Conservation (phyloP, 345 rosid species). For the Eucalyptus decipiens region DNA sequence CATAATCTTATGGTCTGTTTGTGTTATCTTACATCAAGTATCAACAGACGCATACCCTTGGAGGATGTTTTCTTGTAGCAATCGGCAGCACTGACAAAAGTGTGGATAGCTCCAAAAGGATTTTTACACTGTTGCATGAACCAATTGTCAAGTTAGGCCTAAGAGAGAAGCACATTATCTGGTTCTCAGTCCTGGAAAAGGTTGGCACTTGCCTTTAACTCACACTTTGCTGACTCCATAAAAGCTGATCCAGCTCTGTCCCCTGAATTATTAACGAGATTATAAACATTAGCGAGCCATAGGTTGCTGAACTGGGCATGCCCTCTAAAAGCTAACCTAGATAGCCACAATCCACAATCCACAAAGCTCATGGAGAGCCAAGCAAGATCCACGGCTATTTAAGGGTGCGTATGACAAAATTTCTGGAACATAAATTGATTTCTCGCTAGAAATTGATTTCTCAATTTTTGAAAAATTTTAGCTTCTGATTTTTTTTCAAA, state of each 20-base stretch:
- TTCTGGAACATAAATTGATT: too few species aligned
- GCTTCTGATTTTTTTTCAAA: too few species aligned
- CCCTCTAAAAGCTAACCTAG: neutral
- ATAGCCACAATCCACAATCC: neutral
- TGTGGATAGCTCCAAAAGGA: conserved; percentile 72
- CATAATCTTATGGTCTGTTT: neutral
- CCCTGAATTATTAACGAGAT: conserved; percentile 34
- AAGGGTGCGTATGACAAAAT: too few species aligned
- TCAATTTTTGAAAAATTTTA: too few species aligned
- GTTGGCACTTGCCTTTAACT: conserved; percentile 33
- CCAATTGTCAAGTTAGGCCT: neutral
- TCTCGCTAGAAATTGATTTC: too few species aligned
- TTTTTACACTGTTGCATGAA: conserved; percentile 37
- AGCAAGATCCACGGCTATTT: neutral
- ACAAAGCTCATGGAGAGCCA: neutral
- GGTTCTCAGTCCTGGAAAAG: neutral
- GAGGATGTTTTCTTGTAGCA: conserved; percentile 67
- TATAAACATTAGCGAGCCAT: neutral
- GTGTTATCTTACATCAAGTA: neutral
- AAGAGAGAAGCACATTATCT: neutral
- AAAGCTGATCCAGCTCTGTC: conserved; percentile 67
- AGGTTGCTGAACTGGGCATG: neutral
- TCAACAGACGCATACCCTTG: conserved; percentile 29
- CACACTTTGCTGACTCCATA: conserved; percentile 60
- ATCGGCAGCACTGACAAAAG: conserved; percentile 73